A percentile compares a stretch with the other conserved stretches of the same genome.
phyloP scores from a whole-genome alignment of 345 rosid species.

The Punica granatum region DNA sequence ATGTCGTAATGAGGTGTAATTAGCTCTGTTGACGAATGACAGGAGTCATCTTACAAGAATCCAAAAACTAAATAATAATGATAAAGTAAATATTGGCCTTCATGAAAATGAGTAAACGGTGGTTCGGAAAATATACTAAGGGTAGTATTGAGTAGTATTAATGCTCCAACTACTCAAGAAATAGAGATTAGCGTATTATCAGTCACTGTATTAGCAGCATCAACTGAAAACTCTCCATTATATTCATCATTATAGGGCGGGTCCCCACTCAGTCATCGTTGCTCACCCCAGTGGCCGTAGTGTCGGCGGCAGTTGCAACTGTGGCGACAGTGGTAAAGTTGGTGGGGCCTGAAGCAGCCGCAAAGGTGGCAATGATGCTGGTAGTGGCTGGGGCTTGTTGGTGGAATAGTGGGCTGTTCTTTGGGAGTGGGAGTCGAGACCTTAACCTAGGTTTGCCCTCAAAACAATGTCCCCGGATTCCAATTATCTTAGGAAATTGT shows the following conservation, averaged over 20 bases:
- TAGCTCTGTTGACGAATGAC: background rate
- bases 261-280: slow-evolving; percentile 71
- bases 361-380: slow-evolving; percentile 64
- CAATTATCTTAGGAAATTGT: background rate
- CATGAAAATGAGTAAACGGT: background rate
- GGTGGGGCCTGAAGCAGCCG: slow-evolving; percentile 55
- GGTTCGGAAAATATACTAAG: background rate
- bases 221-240: slow-evolving; percentile 28
- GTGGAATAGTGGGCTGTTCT: slow-evolving; percentile 79
- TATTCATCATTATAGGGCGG: slow-evolving; percentile 76
- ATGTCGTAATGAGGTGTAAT: background rate
- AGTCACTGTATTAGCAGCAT: background rate
- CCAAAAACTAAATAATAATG: background rate
- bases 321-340: slow-evolving; percentile 70
- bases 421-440: slow-evolving; percentile 27
- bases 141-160: background rate
- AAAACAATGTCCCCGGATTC: slow-evolving; percentile 6
- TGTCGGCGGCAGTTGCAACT: slow-evolving; percentile 61
- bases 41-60: background rate
- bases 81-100: background rate
- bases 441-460: slow-evolving; percentile 56
- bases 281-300: slow-evolving; percentile 77
- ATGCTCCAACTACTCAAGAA: background rate
- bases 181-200: background rate
- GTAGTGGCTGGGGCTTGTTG: slow-evolving; percentile 67